phyloP scores from a whole-genome alignment of 352 stramenopile species.

The Phytophthora sansomeana region DNA sequence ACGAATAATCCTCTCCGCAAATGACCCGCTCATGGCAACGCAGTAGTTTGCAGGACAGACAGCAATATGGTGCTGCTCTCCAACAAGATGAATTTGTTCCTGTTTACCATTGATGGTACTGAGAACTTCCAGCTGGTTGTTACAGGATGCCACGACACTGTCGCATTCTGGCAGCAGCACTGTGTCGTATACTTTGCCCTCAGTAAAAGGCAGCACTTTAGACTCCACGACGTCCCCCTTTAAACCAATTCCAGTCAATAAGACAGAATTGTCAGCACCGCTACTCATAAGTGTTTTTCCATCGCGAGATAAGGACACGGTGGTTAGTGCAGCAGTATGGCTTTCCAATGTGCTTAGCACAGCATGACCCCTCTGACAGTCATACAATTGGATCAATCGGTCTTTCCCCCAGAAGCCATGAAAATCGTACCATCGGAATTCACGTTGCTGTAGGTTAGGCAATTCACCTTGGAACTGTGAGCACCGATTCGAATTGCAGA shows the following conservation, averaged over 20 bases:
- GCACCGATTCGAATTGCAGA: slow-evolving; percentile 50
- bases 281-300: slow-evolving; percentile 72
- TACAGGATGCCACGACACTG: slow-evolving; percentile 69
- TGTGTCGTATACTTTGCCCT: slow-evolving; percentile 85
- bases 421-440: slow-evolving; percentile 29
- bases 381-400: slow-evolving; percentile 83
- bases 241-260: slow-evolving; percentile 54
- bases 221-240: slow-evolving; percentile 52
- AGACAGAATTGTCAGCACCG: slow-evolving; percentile 78
- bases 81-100: slow-evolving; percentile 64
- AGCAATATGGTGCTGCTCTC: slow-evolving; percentile 77
- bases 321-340: slow-evolving; percentile 76
- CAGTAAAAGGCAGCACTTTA: slow-evolving; percentile 58
- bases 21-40: slow-evolving; percentile 83
- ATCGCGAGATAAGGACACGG: slow-evolving; percentile 75
- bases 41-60: slow-evolving; percentile 74
- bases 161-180: slow-evolving; percentile 78
- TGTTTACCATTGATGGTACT: slow-evolving; percentile 68
- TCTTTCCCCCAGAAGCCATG: slow-evolving; percentile 84
- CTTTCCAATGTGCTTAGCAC: slow-evolving; percentile 73
- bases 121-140: slow-evolving; percentile 86
- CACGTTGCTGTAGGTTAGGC: slow-evolving; percentile 55
- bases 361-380: slow-evolving; percentile 48
- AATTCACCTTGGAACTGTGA: slow-evolving; percentile 83
- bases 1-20: slow-evolving; percentile 88